These are phyloP conservation scores for Hortiboletus campestris DNA, from an alignment of 768 basidiomycete species.

Conservation along the genomic window DNA sequence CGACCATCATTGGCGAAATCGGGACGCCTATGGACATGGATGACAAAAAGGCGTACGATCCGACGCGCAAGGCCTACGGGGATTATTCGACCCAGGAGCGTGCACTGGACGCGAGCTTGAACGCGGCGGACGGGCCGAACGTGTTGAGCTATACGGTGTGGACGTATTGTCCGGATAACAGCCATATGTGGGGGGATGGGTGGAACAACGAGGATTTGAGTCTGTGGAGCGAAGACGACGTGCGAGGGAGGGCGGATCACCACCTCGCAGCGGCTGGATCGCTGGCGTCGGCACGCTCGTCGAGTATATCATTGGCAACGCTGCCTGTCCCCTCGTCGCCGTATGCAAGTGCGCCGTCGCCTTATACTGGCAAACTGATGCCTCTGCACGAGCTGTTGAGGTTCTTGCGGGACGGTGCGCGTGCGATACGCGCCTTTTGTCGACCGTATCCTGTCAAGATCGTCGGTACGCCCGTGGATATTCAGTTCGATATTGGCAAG, in stretches of 20 bases:
- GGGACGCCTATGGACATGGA: slow-evolving; percentile 97
- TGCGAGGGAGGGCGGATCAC: slow-evolving; percentile 17
- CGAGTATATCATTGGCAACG: slow-evolving; percentile 21
- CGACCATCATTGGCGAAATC: slow-evolving; percentile 94
- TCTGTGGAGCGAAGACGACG: slow-evolving; percentile 80
- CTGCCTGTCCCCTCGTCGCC: slow-evolving; percentile 17
- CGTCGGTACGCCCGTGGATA: slow-evolving; percentile 62
- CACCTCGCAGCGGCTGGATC: not conserved
- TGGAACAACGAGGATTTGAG: slow-evolving; percentile 98
- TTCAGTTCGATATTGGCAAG: slow-evolving; percentile 74
- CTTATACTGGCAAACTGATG: not conserved
- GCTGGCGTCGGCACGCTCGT: slow-evolving; percentile 11
- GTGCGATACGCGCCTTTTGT: slow-evolving; percentile 81
- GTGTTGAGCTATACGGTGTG: slow-evolving; percentile 80
- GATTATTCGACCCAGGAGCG: slow-evolving; percentile 77
- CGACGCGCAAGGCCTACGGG: slow-evolving; percentile 45
- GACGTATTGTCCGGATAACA: slow-evolving; percentile 83
- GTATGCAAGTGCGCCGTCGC: not conserved
- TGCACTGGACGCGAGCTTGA: slow-evolving; percentile 84
- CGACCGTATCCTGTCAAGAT: slow-evolving; percentile 79
- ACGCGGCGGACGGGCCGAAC: slow-evolving; percentile 75
- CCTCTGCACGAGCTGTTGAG: slow-evolving; percentile 33
- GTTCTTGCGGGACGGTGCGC: slow-evolving; percentile 81
- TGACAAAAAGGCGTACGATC: slow-evolving; percentile 75
- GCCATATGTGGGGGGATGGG: slow-evolving; percentile 88